Evolutionary conservation across 2,329 filamentous ascomycete genomes (phyloP).

Genomic region (Phoma sp.): DNA sequence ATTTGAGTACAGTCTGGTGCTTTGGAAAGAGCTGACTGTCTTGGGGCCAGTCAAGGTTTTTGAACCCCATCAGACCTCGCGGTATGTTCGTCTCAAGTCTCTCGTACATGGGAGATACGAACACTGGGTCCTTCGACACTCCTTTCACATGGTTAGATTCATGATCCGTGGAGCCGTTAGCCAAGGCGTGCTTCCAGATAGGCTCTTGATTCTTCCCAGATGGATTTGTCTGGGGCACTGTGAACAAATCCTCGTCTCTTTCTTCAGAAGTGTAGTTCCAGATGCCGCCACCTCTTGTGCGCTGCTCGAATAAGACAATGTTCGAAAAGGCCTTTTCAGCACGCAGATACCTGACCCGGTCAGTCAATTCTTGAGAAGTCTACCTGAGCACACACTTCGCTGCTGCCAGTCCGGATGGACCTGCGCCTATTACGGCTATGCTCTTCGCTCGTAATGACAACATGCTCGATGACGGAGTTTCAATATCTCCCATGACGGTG

Average conservation of each 20-base stretch:
- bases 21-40: slow-evolving; percentile 75
- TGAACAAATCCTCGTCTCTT: slow-evolving; percentile 54
- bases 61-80: slow-evolving; percentile 78
- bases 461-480: slow-evolving; percentile 17
- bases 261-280: slow-evolving; percentile 77
- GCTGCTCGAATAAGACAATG: slow-evolving; percentile 84
- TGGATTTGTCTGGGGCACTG: slow-evolving; percentile 72
- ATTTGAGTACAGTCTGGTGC: slow-evolving; percentile 72
- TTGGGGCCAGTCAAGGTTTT: slow-evolving; percentile 69
- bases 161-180: neutral
- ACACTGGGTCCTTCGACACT: slow-evolving; percentile 59
- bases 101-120: slow-evolving; percentile 85
- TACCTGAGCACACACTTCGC: slow-evolving; percentile 62
- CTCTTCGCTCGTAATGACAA: slow-evolving; percentile 55
- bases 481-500: neutral
- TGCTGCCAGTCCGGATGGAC: slow-evolving; percentile 77
- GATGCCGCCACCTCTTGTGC: slow-evolving; percentile 76
- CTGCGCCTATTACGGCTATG: slow-evolving; percentile 82
- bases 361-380: neutral
- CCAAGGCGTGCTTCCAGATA: slow-evolving; percentile 50
- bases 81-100: slow-evolving; percentile 87
- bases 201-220: slow-evolving; percentile 68
- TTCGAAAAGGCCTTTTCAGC: slow-evolving; percentile 73
- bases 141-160: neutral
- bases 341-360: slow-evolving; percentile 65